Evolutionary conservation across 495 filamentous ascomycete genomes (phyloP).

Genomic region (Parachaetomium inaequale): DNA sequence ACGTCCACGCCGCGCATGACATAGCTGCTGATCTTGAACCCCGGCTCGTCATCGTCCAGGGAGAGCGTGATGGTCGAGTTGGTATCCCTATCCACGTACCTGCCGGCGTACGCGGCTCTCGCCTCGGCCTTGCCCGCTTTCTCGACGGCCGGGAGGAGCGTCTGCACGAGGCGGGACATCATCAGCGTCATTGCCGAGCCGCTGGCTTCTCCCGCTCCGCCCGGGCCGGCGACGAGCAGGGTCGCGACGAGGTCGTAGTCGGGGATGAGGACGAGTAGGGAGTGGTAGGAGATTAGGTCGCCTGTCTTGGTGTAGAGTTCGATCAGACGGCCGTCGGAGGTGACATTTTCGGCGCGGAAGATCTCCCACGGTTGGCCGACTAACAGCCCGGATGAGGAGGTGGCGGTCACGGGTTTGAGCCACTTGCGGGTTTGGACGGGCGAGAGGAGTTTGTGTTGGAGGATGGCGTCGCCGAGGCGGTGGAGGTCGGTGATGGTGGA

Average conservation of each 20-base stretch:
- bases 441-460: slow-evolving; percentile 45
- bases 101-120: slow-evolving; percentile 34
- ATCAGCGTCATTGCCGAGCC: slow-evolving; percentile 24
- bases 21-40: background rate
- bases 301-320: slow-evolving; percentile 58
- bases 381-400: slow-evolving; percentile 39
- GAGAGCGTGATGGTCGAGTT: slow-evolving; percentile 46
- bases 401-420: slow-evolving; percentile 52
- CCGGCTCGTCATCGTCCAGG: slow-evolving; percentile 38
- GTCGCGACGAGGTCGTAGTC: slow-evolving; percentile 53
- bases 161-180: slow-evolving; percentile 36
- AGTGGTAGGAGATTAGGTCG: slow-evolving; percentile 47
- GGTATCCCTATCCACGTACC: slow-evolving; percentile 31
- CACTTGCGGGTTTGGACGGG: slow-evolving; percentile 47
- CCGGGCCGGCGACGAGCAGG: slow-evolving; percentile 41
- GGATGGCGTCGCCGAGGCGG: slow-evolving; percentile 47
- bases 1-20: background rate
- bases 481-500: slow-evolving; percentile 53
- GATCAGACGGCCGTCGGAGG: slow-evolving; percentile 38
- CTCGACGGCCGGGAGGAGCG: slow-evolving; percentile 46
- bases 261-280: slow-evolving; percentile 45
- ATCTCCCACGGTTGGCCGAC: slow-evolving; percentile 60
- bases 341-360: slow-evolving; percentile 32
- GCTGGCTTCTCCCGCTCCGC: slow-evolving; percentile 18
- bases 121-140: slow-evolving; percentile 45